Evolutionary conservation across 305 asterid species (phyloP).

Genomic region (Rubia peregrina): DNA sequence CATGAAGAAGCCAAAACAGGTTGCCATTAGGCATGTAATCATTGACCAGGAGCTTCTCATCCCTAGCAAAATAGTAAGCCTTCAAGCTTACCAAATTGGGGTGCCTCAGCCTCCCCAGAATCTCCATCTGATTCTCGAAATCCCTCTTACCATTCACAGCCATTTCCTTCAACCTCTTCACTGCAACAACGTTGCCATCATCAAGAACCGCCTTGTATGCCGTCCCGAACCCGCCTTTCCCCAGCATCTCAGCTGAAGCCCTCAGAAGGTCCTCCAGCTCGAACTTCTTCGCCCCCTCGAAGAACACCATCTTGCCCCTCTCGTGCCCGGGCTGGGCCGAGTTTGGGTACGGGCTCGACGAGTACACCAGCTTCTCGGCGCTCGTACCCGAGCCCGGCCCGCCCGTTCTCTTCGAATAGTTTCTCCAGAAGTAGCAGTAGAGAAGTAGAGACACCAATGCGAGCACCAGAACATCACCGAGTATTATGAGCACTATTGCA

Average conservation of each 20-base stretch:
- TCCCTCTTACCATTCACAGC: conserved; percentile 54
- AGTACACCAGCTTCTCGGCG: conserved; percentile 60
- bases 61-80: conserved; percentile 80
- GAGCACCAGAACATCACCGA: conserved; percentile 59
- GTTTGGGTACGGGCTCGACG: conserved; percentile 76
- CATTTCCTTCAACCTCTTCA: conserved; percentile 81
- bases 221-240: conserved; percentile 91
- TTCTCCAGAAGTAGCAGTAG: conserved; percentile 58
- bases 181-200: conserved; percentile 85
- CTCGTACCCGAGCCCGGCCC: conserved; percentile 19
- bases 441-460: conserved; percentile 48
- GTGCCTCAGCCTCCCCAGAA: conserved; percentile 71
- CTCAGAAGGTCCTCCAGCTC: conserved; percentile 88
- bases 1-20: conserved; percentile 93
- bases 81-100: conserved; percentile 70
- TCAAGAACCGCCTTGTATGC: conserved; percentile 83
- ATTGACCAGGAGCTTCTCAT: conserved; percentile 72
- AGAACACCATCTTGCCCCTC: conserved; percentile 78
- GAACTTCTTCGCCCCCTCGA: conserved; percentile 70
- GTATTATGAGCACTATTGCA: conserved; percentile 48
- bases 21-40: conserved; percentile 81
- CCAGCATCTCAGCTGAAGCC: conserved; percentile 96
- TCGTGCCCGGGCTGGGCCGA: conserved; percentile 40
- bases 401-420: conserved; percentile 21
- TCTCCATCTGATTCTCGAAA: conserved; percentile 94